phyloP scores from a whole-genome alignment of 2,329 filamentous ascomycete genomes.

The Microdochium paspali region DNA sequence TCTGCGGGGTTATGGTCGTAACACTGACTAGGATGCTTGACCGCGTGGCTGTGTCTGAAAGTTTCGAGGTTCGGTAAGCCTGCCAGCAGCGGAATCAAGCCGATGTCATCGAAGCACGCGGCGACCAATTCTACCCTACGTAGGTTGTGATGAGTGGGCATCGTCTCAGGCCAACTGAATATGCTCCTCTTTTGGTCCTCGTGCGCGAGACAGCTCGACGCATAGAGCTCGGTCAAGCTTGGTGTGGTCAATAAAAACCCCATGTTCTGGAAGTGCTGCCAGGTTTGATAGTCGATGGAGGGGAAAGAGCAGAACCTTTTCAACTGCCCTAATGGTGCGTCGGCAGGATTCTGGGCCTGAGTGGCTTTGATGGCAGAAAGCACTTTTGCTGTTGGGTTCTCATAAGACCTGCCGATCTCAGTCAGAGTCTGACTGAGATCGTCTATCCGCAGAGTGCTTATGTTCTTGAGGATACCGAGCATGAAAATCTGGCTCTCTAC shows the following conservation, averaged over 20 bases:
- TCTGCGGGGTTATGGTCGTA: background rate
- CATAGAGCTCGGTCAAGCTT: background rate
- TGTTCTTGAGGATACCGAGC: background rate
- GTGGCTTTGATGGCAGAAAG: background rate
- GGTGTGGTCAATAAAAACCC: background rate
- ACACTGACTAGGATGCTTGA: background rate
- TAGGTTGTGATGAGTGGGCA: background rate
- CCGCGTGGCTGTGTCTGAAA: background rate
- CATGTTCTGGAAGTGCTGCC: background rate
- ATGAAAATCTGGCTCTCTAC: background rate
- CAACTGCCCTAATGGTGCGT: background rate
- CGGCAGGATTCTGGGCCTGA: background rate
- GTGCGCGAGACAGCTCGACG: background rate
- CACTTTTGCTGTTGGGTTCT: background rate
- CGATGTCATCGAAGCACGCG: background rate
- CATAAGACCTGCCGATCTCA: no score
- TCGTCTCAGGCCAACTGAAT: background rate
- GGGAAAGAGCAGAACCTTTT: background rate
- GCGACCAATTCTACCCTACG: background rate
- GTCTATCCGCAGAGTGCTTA: background rate
- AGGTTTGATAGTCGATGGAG: background rate
- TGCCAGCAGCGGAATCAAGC: background rate
- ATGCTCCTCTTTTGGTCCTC: background rate
- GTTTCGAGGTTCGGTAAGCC: background rate
- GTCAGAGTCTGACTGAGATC: background rate